Base-by-base conservation (phyloP, 2,329 filamentous ascomycete species). In the Phoma sp. region DNA sequence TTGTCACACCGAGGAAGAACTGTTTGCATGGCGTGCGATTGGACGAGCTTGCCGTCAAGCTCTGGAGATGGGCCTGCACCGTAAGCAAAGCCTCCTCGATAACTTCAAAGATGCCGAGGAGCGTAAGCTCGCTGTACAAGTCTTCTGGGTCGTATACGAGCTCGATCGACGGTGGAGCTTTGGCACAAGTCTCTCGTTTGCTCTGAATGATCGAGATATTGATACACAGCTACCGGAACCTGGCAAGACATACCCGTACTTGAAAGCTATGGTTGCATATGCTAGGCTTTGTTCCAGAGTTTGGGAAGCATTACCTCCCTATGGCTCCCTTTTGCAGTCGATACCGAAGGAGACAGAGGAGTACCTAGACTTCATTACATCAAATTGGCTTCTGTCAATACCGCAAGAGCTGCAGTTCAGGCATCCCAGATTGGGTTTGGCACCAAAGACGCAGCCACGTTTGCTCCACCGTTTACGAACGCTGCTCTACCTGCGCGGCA, bases 81-180 rank as follows among this genome's bases (percentile, higher is more conserved):
- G 62, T 3, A 64, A 57, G 35, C 61, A 63, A 24, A 64, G 61
- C 27, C 40, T 66, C 0, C 31, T 60, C 1, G 57, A 64, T 25
- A 64, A 66, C 19, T 66, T 66, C 50, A 52, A 58, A 25, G 55
- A 60, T 19, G 17, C 38, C 6, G 43, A 59, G 29, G 29, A 47
- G 33, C 60, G 61, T 2, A 55, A 45, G n/a, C 36, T 59, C 13
- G 63, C 63, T 13, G 50, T 60, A 4, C 59, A 61, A 45, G 52
- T 61, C 1, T 66, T 66, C 15, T 66, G 63, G 63, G 60, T 60
- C 4, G 58, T 66, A 3, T 66, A 66, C 33, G 52, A 60, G 27
- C 45, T 66, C n/a, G 63, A 66, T 27, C 56, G 63, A 31, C 39
- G 63, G 43, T 66, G 63, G 63, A 64, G 62, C 24, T 66, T 64